Percentiles rank a stretch among this genome's conserved stretches.
Conservation (phyloP, 495 filamentous ascomycete genomes). For the Podospora fimiseda region DNA sequence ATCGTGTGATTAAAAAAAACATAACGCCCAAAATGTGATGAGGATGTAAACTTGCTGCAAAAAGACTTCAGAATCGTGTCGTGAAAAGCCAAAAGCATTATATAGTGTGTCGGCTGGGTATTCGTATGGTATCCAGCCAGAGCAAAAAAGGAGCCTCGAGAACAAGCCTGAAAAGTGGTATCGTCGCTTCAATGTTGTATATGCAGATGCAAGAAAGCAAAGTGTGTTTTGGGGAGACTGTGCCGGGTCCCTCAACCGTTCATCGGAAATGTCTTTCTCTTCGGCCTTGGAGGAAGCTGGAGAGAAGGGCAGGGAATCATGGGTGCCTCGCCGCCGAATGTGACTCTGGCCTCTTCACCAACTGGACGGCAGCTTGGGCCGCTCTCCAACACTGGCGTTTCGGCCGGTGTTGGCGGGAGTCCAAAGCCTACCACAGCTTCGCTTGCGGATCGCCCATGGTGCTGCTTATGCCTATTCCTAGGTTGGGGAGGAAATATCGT, state of each 20-base stretch:
- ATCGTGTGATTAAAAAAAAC: background rate
- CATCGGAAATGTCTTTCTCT: slow-evolving; percentile 3
- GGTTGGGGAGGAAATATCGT: slow-evolving; percentile 12
- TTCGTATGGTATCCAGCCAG: too few species aligned
- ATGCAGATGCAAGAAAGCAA: background rate
- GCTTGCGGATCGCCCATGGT: slow-evolving; percentile 29
- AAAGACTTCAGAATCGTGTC: background rate
- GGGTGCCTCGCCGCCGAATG: slow-evolving; percentile 4
- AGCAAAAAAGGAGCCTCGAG: too few species aligned
- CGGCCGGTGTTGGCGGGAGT: slow-evolving; percentile 35
- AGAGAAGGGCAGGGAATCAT: background rate
- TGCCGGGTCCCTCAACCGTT: slow-evolving; percentile 9
- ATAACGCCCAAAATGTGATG: background rate
- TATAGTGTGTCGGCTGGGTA: too few species aligned
- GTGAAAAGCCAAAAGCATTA: too few species aligned
- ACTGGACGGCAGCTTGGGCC: slow-evolving; percentile 2
- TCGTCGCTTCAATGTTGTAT: background rate
- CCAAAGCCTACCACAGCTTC: slow-evolving; percentile 31
- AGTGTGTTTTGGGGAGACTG: background rate
- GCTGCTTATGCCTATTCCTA: slow-evolving; percentile 21
- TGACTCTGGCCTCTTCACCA: slow-evolving; percentile 1
- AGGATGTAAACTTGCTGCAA: background rate
- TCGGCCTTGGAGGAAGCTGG: background rate
- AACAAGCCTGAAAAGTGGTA: background rate
- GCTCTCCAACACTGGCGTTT: slow-evolving; percentile 33